Evolutionary conservation across 2,329 filamentous ascomycete species (phyloP).

Genomic region (Atkinsonella hypoxylon): DNA sequence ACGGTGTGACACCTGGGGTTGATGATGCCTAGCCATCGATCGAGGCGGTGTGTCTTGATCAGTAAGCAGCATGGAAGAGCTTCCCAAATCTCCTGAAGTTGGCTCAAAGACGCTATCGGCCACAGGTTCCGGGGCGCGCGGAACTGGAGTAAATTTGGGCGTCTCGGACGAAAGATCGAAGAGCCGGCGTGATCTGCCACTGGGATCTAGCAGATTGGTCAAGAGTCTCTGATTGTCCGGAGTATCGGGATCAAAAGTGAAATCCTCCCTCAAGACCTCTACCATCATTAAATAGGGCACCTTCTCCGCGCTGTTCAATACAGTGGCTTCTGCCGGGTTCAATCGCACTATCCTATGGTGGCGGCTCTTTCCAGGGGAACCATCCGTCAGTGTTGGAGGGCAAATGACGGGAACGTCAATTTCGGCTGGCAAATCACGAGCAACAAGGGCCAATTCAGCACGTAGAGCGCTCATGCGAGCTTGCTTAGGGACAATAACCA

Average conservation of each 20-base stretch:
- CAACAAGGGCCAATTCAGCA: constrained; percentile 69
- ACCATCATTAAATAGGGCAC: constrained; percentile 80
- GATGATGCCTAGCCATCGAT: constrained; percentile 16
- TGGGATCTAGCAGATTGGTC: constrained; percentile 42
- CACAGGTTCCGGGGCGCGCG: constrained; percentile 30
- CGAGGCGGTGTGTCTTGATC: constrained; percentile 32
- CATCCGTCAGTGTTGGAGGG: constrained; percentile 60
- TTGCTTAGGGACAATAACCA: constrained; percentile 71
- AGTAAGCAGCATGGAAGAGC: constrained; percentile 54
- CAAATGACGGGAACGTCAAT: constrained; percentile 76
- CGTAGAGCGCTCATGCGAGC: constrained; percentile 70
- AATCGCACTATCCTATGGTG: constrained; percentile 76
- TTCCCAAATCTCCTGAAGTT: constrained; percentile 65
- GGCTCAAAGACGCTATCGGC: constrained; percentile 75
- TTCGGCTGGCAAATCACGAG: constrained; percentile 70
- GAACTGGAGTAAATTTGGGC: constrained; percentile 35
- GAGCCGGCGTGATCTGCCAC: constrained; percentile 44
- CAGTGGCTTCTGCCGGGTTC: constrained; percentile 74
- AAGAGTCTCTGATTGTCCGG: constrained; percentile 59
- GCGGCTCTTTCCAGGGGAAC: constrained; percentile 60
- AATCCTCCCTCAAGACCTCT: constrained; percentile 70
- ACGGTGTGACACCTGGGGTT: constrained; percentile 32
- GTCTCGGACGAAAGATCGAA: constrained; percentile 58
- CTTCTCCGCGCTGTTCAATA: constrained; percentile 76
- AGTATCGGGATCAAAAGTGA: constrained; percentile 67